Conservation (phyloP, 2,329 filamentous ascomycete genomes). For the Aspergillus sp. region DNA sequence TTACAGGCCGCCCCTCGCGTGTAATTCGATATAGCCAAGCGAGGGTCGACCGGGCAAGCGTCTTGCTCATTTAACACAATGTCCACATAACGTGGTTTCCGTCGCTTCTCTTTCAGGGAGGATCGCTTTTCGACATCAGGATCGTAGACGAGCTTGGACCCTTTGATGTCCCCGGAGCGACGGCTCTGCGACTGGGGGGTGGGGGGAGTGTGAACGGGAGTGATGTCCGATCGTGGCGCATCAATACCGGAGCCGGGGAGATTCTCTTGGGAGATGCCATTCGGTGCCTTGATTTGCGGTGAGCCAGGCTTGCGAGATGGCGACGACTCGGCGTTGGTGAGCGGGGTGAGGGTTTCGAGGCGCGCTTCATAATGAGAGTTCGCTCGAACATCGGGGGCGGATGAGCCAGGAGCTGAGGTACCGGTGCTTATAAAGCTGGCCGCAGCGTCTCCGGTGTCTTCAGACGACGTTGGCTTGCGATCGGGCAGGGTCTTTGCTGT, state of each 20-base stretch:
- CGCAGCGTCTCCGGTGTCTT: constrained; percentile 66
- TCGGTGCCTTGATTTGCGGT: constrained; percentile 39
- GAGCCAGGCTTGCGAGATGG: constrained; percentile 60
- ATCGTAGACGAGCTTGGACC: constrained; percentile 61
- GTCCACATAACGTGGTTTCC: constrained; percentile 53
- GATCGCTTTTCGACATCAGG: constrained; percentile 61
- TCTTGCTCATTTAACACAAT: constrained; percentile 55
- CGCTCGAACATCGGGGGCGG: constrained; percentile 51
- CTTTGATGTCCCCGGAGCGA: constrained; percentile 53
- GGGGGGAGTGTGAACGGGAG: constrained; percentile 44
- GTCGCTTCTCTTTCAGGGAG: constrained; percentile 54
- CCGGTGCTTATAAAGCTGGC: constrained; percentile 70
- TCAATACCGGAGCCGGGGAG: constrained; percentile 27
- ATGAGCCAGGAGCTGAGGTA: constrained; percentile 69
- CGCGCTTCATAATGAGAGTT: constrained; percentile 56
- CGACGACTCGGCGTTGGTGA: constrained; percentile 66
- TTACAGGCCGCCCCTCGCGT: constrained; percentile 62
- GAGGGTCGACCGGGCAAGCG: constrained; percentile 75
- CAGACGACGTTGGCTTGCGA: constrained; percentile 16
- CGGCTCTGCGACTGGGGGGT: constrained; percentile 51
- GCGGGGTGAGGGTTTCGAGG: constrained; percentile 58
- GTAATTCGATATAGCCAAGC: constrained; percentile 67
- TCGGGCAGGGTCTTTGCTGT: constrained; percentile 14
- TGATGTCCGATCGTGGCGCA: constrained; percentile 33
- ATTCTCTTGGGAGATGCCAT: constrained; percentile 30